Conservation (phyloP, 495 filamentous ascomycete species). For the Thermochaetoides thermophila region DNA sequence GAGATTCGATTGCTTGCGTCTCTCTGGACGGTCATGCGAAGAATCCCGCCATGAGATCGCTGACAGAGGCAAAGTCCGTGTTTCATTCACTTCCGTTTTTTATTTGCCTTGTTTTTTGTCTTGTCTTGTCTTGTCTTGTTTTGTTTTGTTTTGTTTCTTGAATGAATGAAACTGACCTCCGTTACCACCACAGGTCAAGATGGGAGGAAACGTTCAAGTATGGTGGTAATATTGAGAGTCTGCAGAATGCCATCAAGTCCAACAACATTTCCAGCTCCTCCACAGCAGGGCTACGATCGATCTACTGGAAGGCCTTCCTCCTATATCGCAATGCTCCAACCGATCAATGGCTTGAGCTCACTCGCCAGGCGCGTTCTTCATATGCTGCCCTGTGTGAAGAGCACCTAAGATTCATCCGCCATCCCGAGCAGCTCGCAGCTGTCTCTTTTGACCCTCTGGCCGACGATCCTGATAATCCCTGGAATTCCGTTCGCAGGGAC, state of each 20-base stretch:
- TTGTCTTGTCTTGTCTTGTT: no score
- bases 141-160: neutral
- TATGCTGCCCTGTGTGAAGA: conserved; percentile 60
- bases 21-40: no score
- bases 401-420: conserved; percentile 63
- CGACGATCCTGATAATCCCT: conserved; percentile 79
- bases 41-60: conserved; percentile 4
- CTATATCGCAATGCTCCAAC: conserved; percentile 57
- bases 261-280: conserved; percentile 45
- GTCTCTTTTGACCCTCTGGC: conserved; percentile 64
- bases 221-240: conserved; percentile 43
- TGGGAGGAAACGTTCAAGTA: conserved; percentile 53
- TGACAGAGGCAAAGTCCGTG: neutral
- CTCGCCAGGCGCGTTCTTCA: conserved; percentile 53
- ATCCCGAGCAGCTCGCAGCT: conserved; percentile 64
- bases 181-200: conserved; percentile 27
- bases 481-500: conserved; percentile 70
- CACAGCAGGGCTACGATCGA: conserved; percentile 59
- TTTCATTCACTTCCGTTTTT: neutral
- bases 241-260: conserved; percentile 48
- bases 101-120: neutral
- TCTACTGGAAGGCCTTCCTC: conserved; percentile 91
- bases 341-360: conserved; percentile 49
- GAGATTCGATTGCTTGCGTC: no score
- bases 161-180: neutral